A percentile compares a stretch with the other conserved stretches of the same genome.
Evolutionary conservation across 805 yeast species (phyloP).

Genomic region (Saturnispora galanensis): DNA sequence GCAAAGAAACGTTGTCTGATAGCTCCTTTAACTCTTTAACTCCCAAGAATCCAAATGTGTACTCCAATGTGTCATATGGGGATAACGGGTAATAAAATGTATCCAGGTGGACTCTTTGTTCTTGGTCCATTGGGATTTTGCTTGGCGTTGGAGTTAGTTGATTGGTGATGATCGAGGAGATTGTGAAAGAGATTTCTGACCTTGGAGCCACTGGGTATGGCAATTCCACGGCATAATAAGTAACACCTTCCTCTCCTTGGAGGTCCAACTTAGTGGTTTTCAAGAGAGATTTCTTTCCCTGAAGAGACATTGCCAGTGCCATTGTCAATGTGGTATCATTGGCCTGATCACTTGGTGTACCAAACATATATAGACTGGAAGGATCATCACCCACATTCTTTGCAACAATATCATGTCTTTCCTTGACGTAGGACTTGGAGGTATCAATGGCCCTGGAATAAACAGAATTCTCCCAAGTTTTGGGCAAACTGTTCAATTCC

Average conservation of each 20-base stretch:
- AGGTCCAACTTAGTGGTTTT: conserved; percentile 8
- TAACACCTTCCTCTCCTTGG: conserved; percentile 16
- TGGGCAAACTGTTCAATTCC: not conserved
- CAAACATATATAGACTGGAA: conserved; percentile 43
- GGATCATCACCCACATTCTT: conserved; percentile 52
- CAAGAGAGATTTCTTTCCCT: conserved; percentile 17
- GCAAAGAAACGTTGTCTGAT: conserved; percentile 3
- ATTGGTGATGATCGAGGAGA: conserved; percentile 40
- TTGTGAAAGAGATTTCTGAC: conserved; percentile 36
- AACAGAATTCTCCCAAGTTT: conserved; percentile 47
- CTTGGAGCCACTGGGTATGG: conserved; percentile 64
- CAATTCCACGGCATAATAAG: conserved; percentile 41
- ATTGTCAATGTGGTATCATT: conserved; percentile 21
- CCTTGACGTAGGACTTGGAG: conserved; percentile 54
- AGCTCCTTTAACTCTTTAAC: conserved; percentile 6
- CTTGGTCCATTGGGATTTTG: conserved; percentile 45
- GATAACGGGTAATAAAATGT: conserved; percentile 46
- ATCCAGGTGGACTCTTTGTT: conserved; percentile 48
- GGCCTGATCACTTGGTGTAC: conserved; percentile 40
- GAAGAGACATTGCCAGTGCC: conserved; percentile 15
- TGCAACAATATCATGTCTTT: conserved; percentile 43
- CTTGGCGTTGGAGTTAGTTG: conserved; percentile 54
- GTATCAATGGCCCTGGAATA: conserved; percentile 55
- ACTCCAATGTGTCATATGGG: conserved; percentile 48
- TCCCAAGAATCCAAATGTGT: conserved; percentile 37